Conservation (phyloP, 1,139 yeast genomes). For the Fermentozyma sake region DNA sequence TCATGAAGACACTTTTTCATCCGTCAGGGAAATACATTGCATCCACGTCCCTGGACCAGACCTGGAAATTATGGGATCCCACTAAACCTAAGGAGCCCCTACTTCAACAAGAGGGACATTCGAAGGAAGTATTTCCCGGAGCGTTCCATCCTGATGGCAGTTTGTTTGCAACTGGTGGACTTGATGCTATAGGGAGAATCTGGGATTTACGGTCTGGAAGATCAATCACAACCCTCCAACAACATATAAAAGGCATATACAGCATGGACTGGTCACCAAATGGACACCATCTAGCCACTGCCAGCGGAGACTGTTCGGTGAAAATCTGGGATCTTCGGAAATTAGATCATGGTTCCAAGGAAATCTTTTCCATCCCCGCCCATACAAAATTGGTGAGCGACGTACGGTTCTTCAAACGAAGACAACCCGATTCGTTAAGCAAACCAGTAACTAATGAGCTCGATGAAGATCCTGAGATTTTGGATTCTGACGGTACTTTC, state of each 20-base stretch:
- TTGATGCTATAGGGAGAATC: slow-evolving; percentile 66
- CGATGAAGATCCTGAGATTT: slow-evolving; percentile 16
- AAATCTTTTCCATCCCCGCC: slow-evolving; percentile 59
- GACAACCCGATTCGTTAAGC: slow-evolving; percentile 8
- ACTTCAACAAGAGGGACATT: slow-evolving; percentile 77
- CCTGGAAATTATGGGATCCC: slow-evolving; percentile 89
- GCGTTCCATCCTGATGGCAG: slow-evolving; percentile 78
- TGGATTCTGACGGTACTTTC: slow-evolving; percentile 38
- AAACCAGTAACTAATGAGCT: slow-evolving; percentile 26
- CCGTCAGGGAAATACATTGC: slow-evolving; percentile 56
- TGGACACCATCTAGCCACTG: slow-evolving; percentile 76
- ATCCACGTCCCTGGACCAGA: slow-evolving; percentile 77
- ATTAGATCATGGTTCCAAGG: slow-evolving; percentile 25
- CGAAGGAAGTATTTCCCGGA: slow-evolving; percentile 64
- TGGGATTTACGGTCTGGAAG: slow-evolving; percentile 90
- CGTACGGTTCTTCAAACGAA: slow-evolving; percentile 45
- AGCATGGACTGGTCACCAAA: slow-evolving; percentile 71
- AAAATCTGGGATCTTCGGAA: slow-evolving; percentile 84
- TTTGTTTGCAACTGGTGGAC: slow-evolving; percentile 70
- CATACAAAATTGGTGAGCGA: slow-evolving; percentile 74
- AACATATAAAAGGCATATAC: slow-evolving; percentile 73
- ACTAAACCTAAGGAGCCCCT: slow-evolving; percentile 26
- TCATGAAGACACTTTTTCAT: slow-evolving; percentile 62
- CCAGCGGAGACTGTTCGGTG: slow-evolving; percentile 77
- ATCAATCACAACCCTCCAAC: slow-evolving; percentile 52